Conservation (phyloP, 805 yeast species). For the Saturnispora serradocipensis region DNA sequence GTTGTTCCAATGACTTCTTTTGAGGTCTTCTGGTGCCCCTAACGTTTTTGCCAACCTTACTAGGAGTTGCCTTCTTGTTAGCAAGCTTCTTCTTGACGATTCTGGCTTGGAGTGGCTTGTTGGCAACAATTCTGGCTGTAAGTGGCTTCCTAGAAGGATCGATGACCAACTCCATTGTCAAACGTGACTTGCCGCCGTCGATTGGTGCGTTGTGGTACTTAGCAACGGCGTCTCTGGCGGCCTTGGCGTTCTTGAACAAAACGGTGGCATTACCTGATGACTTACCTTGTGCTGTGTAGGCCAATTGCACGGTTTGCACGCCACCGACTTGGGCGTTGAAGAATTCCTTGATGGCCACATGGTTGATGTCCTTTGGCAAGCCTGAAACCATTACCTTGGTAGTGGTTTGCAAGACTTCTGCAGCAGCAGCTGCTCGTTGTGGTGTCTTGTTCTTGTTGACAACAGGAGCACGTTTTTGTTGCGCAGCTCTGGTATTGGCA, state of each 20-base stretch:
- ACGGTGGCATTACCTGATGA: slow-evolving; percentile 90
- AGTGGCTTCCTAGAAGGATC: slow-evolving; percentile 76
- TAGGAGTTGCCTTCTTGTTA: slow-evolving; percentile 12
- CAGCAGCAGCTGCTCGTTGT: slow-evolving; percentile 10
- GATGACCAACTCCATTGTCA: slow-evolving; percentile 72
- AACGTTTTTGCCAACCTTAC: slow-evolving; percentile 12
- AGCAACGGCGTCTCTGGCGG: slow-evolving; percentile 71
- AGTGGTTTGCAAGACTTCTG: slow-evolving; percentile 36
- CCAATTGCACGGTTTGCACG: slow-evolving; percentile 57
- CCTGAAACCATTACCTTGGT: slow-evolving; percentile 66
- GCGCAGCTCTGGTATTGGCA: neutral
- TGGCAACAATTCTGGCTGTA: slow-evolving; percentile 50
- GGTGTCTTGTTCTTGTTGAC: slow-evolving; percentile 15
- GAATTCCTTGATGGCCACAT: slow-evolving; percentile 63
- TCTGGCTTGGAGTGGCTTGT: slow-evolving; percentile 33
- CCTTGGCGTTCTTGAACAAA: slow-evolving; percentile 56
- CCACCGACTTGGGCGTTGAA: slow-evolving; percentile 84
- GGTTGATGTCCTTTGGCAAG: slow-evolving; percentile 73
- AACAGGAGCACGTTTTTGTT: neutral
- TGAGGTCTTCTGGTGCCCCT: slow-evolving; percentile 26
- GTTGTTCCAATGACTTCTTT: slow-evolving; percentile 77
- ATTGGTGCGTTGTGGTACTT: slow-evolving; percentile 89
- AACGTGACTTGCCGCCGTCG: slow-evolving; percentile 71
- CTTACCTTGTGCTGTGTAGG: slow-evolving; percentile 81
- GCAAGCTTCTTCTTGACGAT: slow-evolving; percentile 41